A percentile compares a stretch with the other conserved stretches of the same genome.
phyloP scores from a whole-genome alignment of 129 eudicot genomes.

The Pseudognaphalium luteoalbum region DNA sequence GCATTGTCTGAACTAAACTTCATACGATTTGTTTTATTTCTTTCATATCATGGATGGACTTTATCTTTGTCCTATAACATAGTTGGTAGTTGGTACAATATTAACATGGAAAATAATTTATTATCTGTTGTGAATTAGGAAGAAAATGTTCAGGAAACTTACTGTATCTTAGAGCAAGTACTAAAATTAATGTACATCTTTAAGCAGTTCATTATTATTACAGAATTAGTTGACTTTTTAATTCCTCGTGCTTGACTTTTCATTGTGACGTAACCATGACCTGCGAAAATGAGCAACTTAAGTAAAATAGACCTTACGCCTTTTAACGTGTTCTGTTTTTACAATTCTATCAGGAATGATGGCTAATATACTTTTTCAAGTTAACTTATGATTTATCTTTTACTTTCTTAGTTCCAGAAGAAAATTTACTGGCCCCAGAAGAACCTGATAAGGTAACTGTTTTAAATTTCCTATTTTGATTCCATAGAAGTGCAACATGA shows the following conservation, averaged over 20 bases:
- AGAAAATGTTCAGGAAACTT: not conserved
- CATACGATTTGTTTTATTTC: not conserved
- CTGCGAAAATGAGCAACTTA: not conserved
- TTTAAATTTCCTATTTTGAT: not conserved
- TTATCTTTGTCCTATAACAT: not conserved
- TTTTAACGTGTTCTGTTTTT: not conserved
- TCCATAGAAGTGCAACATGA: constrained; percentile 1
- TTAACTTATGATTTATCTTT: constrained; percentile 5
- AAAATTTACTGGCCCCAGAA: constrained; percentile 73
- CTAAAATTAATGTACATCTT: too few relatives aligned
- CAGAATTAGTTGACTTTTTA: not conserved
- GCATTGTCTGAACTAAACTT: not conserved
- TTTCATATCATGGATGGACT: not conserved
- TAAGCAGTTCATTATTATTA: too few relatives aligned
- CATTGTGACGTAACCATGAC: not conserved
- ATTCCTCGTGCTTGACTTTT: not conserved
- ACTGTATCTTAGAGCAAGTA: not conserved
- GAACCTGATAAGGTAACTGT: constrained; percentile 68
- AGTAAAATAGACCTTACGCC: too few relatives aligned
- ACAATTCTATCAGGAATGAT: not conserved
- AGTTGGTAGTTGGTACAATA: not conserved
- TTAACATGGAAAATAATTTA: not conserved
- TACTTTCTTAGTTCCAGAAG: constrained; percentile 75
- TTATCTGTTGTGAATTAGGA: not conserved
- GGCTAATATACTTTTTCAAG: not conserved